phyloP scores from a whole-genome alignment of 139 green algal genomes.

The Chlamydomonas incerta region DNA sequence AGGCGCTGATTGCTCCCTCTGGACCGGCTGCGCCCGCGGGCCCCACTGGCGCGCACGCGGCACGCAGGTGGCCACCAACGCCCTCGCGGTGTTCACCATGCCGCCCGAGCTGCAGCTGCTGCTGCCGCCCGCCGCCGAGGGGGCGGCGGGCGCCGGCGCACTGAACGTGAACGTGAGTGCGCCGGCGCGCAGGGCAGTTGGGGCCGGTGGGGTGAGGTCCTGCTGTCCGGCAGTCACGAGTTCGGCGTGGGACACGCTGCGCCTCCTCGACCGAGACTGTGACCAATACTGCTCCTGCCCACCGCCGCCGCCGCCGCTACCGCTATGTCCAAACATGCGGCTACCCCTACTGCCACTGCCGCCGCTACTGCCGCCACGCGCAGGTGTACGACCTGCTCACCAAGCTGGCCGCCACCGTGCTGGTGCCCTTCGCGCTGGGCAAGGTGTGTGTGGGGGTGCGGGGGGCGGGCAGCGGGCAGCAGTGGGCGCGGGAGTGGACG shows the following conservation, averaged over 20 bases:
- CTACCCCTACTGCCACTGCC: too few species aligned
- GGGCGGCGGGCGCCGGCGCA: background rate
- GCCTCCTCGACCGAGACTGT: too few species aligned
- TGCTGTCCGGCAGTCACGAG: background rate
- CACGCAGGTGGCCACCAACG: background rate
- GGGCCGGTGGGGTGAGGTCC: background rate
- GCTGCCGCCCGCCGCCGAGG: background rate
- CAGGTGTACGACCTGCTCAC: conserved; percentile 6
- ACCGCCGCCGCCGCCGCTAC: too few species aligned
- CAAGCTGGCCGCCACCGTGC: background rate
- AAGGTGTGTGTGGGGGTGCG: background rate
- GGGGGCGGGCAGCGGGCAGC: too few species aligned
- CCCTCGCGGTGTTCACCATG: background rate
- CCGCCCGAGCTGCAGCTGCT: conserved; percentile 2
- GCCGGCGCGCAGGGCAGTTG: background rate
- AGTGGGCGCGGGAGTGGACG: too few species aligned
- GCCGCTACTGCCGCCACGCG: too few species aligned
- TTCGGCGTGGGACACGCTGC: too few species aligned
- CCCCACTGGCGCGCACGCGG: background rate
- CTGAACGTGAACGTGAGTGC: background rate
- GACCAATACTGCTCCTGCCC: too few species aligned
- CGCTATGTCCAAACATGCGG: too few species aligned
- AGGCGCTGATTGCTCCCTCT: too few species aligned
- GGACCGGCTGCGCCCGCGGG: too few species aligned
- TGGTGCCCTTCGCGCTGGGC: background rate